Conservation (phyloP, 2,329 filamentous ascomycete genomes). For the Graphilbum ipis-grandicollis region DNA sequence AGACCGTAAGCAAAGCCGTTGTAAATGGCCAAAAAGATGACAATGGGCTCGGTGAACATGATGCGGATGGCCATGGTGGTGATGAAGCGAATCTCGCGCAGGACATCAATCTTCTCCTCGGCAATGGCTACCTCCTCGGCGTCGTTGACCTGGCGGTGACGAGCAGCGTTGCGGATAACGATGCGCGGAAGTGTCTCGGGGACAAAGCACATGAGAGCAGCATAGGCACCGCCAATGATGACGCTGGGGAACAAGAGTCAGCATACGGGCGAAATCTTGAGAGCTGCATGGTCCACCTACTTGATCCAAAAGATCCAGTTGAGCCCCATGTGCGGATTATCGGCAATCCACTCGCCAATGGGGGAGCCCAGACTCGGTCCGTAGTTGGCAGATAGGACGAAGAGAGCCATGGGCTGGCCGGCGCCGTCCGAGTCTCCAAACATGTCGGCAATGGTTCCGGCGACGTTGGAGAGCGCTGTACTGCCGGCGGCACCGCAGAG, state of each 20-base stretch:
- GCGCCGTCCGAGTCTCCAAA: constrained; percentile 3
- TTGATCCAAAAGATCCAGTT: constrained; percentile 6
- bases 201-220: constrained; percentile 2
- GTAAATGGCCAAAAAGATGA: constrained; percentile 4
- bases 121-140: constrained; percentile 1
- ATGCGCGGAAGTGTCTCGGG: constrained; percentile 4
- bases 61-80: constrained; percentile 5
- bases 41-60: constrained; percentile 4
- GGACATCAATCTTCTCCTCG: constrained; percentile 3
- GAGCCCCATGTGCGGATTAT: constrained; percentile 4
- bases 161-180: constrained; percentile 1
- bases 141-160: not conserved
- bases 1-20: constrained; percentile 6
- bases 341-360: constrained; percentile 5
- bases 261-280: not conserved
- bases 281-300: not conserved
- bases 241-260: not conserved
- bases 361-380: constrained; percentile 4
- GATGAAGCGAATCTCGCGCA: constrained; percentile 4
- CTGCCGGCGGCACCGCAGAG: constrained; percentile 4
- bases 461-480: constrained; percentile 4
- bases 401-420: constrained; percentile 5
- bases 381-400: constrained; percentile 3
- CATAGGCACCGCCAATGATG: constrained; percentile 4
- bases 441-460: constrained; percentile 4